Conservation (phyloP, 2,329 filamentous ascomycete genomes). For the Microdochium paspali region DNA sequence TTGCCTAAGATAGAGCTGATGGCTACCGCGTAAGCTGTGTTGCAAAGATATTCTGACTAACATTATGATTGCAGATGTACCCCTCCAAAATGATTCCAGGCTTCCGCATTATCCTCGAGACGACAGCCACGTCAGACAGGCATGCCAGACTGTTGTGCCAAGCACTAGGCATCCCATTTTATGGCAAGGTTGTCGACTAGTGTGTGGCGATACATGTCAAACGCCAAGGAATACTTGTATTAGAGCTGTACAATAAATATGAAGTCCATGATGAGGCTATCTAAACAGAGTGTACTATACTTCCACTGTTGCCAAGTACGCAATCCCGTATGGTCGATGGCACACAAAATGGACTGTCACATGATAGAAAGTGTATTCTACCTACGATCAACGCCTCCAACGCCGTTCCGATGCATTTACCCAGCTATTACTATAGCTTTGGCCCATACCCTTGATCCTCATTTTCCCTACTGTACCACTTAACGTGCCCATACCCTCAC, state of each 20-base stretch:
- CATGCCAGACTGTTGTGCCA: constrained; percentile 71
- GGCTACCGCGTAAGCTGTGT: not conserved
- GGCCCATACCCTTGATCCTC: not conserved
- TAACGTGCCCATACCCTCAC: not conserved
- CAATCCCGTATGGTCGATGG: too few species aligned
- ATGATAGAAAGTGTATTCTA: not conserved
- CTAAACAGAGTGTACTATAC: too few species aligned
- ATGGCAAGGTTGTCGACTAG: constrained; percentile 53
- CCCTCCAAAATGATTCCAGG: constrained; percentile 70
- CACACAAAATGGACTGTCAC: not conserved
- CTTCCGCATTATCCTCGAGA: constrained; percentile 75
- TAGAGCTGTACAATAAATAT: constrained; percentile 14
- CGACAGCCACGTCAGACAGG: constrained; percentile 73
- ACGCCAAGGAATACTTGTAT: constrained; percentile 9
- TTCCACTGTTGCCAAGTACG: too few species aligned
- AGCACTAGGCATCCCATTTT: constrained; percentile 70
- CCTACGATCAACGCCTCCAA: constrained; percentile 2
- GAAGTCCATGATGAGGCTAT: too few species aligned
- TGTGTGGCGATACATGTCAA: not conserved
- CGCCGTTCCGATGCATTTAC: constrained; percentile 5
- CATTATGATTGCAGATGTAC: constrained; percentile 36
- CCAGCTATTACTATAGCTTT: too few species aligned
- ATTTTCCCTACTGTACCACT: not conserved
- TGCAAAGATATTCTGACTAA: constrained; percentile 4
- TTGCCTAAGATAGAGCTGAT: constrained; percentile 1